These are phyloP conservation scores for Inonotus obliquus DNA, from an alignment of 1,284 basidiomycete genomes.

Conservation along the genomic window DNA sequence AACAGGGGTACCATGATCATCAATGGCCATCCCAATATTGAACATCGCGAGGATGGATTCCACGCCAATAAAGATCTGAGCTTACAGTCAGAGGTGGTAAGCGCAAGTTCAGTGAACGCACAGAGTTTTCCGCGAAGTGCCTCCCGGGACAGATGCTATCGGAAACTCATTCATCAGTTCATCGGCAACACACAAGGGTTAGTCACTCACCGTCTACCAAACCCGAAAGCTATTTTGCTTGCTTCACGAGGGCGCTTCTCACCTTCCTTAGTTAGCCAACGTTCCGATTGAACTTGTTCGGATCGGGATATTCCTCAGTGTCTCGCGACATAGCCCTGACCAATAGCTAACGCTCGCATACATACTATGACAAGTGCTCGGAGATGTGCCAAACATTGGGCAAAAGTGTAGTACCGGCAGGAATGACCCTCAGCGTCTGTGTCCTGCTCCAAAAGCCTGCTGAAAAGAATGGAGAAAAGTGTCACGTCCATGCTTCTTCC, in stretches of 20 bases:
- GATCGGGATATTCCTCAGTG: conserved; percentile 8
- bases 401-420: conserved; percentile 18
- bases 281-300: conserved; percentile 14
- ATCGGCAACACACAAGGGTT: no score
- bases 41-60: conserved; percentile 13
- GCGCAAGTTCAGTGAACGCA: neutral
- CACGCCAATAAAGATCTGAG: conserved; percentile 9
- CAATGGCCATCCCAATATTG: conserved; percentile 9
- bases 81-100: neutral
- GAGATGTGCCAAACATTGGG: conserved; percentile 18
- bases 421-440: conserved; percentile 14
- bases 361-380: neutral
- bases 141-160: conserved; percentile 11
- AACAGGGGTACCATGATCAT: conserved; percentile 8
- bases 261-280: conserved; percentile 5
- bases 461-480: neutral
- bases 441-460: neutral
- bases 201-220: conserved; percentile 12
- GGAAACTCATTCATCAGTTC: neutral
- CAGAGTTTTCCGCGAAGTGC: conserved; percentile 2
- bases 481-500: neutral
- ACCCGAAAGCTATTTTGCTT: conserved; percentile 13
- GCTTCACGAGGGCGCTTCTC: conserved; percentile 2
- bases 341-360: neutral
- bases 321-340: conserved; percentile 11